Conservation (phyloP, 768 basidiomycete genomes). For the Kwoniella sp. region DNA sequence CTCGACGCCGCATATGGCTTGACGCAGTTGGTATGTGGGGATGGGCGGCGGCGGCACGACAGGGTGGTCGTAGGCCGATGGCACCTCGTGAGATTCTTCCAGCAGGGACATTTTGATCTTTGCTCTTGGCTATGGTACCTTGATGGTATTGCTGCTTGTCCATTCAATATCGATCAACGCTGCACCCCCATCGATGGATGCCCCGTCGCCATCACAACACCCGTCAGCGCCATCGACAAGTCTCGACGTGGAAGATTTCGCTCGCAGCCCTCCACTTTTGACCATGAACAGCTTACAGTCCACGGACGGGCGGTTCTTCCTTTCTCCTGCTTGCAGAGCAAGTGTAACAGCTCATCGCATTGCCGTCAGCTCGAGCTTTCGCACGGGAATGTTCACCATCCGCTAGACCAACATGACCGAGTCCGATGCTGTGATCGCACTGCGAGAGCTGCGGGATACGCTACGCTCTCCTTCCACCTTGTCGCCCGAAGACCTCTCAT, state of each 20-base stretch:
- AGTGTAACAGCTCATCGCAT: no score
- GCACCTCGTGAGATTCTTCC: conserved; percentile 22
- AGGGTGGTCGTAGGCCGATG: not conserved
- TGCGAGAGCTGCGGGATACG: conserved; percentile 23
- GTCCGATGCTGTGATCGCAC: not conserved
- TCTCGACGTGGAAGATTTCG: conserved; percentile 11
- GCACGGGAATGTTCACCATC: no score
- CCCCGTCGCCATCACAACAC: no score
- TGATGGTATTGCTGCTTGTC: no score
- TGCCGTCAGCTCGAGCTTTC: no score
- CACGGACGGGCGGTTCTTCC: no score
- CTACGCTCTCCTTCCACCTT: conserved; percentile 20
- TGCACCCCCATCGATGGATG: no score
- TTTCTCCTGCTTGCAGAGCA: conserved; percentile 14
- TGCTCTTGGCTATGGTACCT: no score
- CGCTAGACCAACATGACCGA: no score
- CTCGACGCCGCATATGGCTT: conserved; percentile 57
- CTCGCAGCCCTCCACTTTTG: conserved; percentile 17
- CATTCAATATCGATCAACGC: no score
- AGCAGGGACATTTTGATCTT: conserved; percentile 27
- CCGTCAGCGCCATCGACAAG: no score
- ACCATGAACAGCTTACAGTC: no score
- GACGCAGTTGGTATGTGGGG: conserved; percentile 57
- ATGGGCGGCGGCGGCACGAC: conserved; percentile 35
- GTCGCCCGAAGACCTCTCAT: conserved; percentile 6